Evolutionary conservation across 2,329 filamentous ascomycete species (phyloP).

Genomic region (Akanthomyces lecanii): DNA sequence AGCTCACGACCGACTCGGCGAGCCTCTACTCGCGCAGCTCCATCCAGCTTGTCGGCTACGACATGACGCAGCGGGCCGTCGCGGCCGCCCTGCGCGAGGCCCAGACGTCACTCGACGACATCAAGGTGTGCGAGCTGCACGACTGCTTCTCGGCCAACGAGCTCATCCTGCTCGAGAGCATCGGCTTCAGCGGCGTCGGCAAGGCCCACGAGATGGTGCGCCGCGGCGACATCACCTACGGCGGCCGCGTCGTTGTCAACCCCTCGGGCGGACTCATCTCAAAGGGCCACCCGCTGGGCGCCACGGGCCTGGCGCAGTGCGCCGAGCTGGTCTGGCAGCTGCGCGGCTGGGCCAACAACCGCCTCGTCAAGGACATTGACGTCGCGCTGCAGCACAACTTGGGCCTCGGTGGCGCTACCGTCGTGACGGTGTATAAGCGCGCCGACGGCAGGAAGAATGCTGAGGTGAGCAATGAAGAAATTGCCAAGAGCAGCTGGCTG

Average conservation of each 20-base stretch:
- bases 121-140: conserved; percentile 27
- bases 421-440: conserved; percentile 26
- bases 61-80: conserved; percentile 26
- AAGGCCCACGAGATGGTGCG: conserved; percentile 24
- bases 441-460: conserved; percentile 19
- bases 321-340: conserved; percentile 29
- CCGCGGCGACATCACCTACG: conserved; percentile 24
- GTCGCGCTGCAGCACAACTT: conserved; percentile 28
- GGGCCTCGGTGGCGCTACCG: conserved; percentile 26
- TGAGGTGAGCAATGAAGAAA: neutral
- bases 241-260: conserved; percentile 26
- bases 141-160: conserved; percentile 30
- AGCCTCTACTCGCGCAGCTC: conserved; percentile 61
- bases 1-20: conserved; percentile 75
- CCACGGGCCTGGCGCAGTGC: conserved; percentile 29
- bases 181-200: conserved; percentile 24
- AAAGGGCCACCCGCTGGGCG: conserved; percentile 29
- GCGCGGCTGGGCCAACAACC: conserved; percentile 28
- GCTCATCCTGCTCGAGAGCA: conserved; percentile 24
- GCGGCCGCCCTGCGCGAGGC: conserved; percentile 24
- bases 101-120: conserved; percentile 18
- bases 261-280: conserved; percentile 28
- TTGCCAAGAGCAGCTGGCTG: conserved; percentile 3
- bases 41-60: conserved; percentile 28
- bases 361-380: conserved; percentile 19